These are phyloP conservation scores for Starmerella vitae DNA, from an alignment of 805 yeast species.

Conservation along the genomic window DNA sequence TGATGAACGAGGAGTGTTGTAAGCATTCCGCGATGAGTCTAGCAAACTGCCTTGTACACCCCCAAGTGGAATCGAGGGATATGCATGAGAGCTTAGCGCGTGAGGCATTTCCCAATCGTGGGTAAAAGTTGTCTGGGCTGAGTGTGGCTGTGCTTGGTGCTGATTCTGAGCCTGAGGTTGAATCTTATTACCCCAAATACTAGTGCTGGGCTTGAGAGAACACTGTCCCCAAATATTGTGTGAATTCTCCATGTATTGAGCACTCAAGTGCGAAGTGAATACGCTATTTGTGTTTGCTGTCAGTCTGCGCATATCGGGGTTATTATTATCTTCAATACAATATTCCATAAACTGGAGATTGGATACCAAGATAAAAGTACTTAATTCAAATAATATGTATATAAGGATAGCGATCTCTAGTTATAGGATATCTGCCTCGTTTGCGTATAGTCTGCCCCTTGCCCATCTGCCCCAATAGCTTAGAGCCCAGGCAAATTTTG, in stretches of 20 bases:
- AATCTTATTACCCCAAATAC: conserved; percentile 12
- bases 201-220: conserved; percentile 13
- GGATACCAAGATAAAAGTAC: background rate
- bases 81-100: no score
- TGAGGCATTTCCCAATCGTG: no score
- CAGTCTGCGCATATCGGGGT: background rate
- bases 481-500: conserved; percentile 10
- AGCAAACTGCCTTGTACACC: no score
- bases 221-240: conserved; percentile 2
- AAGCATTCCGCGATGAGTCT: no score
- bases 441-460: conserved; percentile 6
- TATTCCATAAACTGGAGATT: background rate
- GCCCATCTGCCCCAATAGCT: conserved; percentile 3
- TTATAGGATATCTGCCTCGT: conserved; percentile 1
- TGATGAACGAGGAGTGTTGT: no score
- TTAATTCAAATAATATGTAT: background rate
- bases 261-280: background rate
- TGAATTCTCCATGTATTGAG: conserved; percentile 1
- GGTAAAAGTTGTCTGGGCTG: no score
- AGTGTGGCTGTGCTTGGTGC: no score
- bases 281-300: background rate
- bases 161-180: no score
- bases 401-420: background rate
- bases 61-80: no score
- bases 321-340: background rate